phyloP scores from a whole-genome alignment of 331 rosid species.

The Rhamnella rubrinervis region DNA sequence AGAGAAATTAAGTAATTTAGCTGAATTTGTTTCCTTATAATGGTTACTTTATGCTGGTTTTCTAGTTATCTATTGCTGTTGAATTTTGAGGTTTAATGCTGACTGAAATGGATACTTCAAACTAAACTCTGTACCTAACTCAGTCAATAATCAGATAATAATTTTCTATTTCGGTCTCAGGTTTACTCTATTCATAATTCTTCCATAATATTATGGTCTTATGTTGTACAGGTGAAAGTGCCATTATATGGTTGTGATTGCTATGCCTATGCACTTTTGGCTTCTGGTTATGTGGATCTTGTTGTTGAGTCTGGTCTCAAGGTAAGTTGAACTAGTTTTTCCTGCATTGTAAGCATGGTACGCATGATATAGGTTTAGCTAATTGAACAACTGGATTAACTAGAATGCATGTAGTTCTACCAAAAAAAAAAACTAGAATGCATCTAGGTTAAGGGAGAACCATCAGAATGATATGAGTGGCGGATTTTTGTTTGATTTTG shows the following conservation, averaged over 20 bases:
- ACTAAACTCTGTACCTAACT: not conserved
- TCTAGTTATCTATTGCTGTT: no score
- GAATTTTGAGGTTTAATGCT: not conserved
- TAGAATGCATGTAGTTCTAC: no score
- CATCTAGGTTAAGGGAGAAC: no score
- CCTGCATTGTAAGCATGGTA: constrained; percentile 2
- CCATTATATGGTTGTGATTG: constrained; percentile 96
- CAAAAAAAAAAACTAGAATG: no score
- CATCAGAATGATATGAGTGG: no score
- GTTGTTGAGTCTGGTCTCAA: constrained; percentile 91
- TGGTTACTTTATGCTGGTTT: no score
- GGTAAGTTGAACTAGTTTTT: constrained; percentile 38
- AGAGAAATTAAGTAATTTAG: no score
- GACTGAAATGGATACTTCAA: not conserved
- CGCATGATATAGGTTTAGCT: no score
- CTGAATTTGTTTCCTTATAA: no score
- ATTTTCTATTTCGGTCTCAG: not conserved
- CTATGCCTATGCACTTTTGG: constrained; percentile 92
- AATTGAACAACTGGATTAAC: no score
- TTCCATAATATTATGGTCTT: not conserved
- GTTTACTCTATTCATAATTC: not conserved
- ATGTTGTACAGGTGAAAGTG: constrained; percentile 66
- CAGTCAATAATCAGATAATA: not conserved
- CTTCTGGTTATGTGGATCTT: constrained; percentile 93
- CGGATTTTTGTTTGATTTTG: no score